Evolutionary conservation across 805 yeast species (phyloP).

Genomic region (Nematodospora valgi): DNA sequence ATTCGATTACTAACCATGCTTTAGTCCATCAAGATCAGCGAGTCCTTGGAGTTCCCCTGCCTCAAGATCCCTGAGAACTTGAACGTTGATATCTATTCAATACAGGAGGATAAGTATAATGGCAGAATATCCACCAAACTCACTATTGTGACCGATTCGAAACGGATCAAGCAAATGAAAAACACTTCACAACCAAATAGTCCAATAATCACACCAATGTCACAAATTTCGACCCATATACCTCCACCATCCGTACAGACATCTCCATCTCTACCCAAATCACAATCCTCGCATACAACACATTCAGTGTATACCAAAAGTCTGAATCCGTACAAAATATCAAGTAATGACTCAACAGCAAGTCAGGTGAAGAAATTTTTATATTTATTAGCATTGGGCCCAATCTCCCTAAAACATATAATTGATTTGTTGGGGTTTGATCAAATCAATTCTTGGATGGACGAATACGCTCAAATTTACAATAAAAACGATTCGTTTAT

Average conservation of each 20-base stretch:
- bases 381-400: slow-evolving; percentile 49
- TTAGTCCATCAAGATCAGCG: slow-evolving; percentile 27
- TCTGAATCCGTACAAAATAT: slow-evolving; percentile 1
- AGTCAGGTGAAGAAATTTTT: slow-evolving; percentile 26
- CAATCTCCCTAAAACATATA: slow-evolving; percentile 24
- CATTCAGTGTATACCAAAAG: not conserved
- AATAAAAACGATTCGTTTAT: slow-evolving; percentile 29
- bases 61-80: slow-evolving; percentile 30
- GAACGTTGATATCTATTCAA: slow-evolving; percentile 32
- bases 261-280: slow-evolving; percentile 9
- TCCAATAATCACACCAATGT: slow-evolving; percentile 2
- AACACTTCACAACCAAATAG: not conserved
- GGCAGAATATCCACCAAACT: slow-evolving; percentile 32
- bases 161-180: slow-evolving; percentile 19
- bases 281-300: not conserved
- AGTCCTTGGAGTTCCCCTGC: slow-evolving; percentile 29
- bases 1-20: slow-evolving; percentile 11
- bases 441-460: slow-evolving; percentile 9
- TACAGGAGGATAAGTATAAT: slow-evolving; percentile 15
- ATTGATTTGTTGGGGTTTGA: slow-evolving; percentile 5
- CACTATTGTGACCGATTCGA: slow-evolving; percentile 29
- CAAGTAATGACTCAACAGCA: slow-evolving; percentile 5
- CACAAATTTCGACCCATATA: slow-evolving; percentile 9
- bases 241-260: slow-evolving; percentile 13
- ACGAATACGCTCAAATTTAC: slow-evolving; percentile 28